These are phyloP conservation scores for Lasiosphaeria hispida DNA, from an alignment of 495 filamentous ascomycete species.

Conservation along the genomic window DNA sequence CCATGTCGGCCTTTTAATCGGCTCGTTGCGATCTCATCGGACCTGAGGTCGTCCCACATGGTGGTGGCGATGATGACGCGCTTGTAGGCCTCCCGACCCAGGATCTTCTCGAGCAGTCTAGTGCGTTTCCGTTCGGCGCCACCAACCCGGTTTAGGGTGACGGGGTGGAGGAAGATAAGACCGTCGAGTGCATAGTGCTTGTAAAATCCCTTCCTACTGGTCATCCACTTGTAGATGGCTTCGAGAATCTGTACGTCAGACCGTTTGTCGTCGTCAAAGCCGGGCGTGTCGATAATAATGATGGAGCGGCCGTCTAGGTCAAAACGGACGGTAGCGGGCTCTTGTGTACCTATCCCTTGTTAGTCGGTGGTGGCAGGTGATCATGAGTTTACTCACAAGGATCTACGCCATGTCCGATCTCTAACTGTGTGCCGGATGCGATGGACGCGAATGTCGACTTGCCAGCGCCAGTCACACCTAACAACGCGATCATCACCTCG, in stretches of 20 bases:
- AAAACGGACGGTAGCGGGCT: neutral
- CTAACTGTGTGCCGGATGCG: neutral
- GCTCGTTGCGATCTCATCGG: neutral
- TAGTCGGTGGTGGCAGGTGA: neutral
- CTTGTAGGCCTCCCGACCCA: too few species aligned
- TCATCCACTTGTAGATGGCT: slow-evolving; percentile 30
- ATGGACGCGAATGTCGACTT: slow-evolving; percentile 4
- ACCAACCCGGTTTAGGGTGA: neutral
- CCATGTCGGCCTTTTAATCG: neutral
- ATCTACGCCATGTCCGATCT: neutral
- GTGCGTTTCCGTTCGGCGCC: neutral
- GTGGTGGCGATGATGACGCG: too few species aligned
- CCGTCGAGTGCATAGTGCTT: neutral
- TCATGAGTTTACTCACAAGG: neutral
- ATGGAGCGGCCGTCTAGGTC: slow-evolving; percentile 4
- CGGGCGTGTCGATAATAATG: slow-evolving; percentile 42
- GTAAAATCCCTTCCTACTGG: neutral
- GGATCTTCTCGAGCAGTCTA: too few species aligned
- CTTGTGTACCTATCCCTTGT: slow-evolving; percentile 1
- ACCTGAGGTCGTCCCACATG: too few species aligned
- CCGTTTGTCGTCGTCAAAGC: slow-evolving; percentile 43
- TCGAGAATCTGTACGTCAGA: slow-evolving; percentile 40
- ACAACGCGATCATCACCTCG: neutral
- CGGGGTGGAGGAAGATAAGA: neutral
- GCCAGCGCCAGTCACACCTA: slow-evolving; percentile 8